Evolutionary conservation across 148 eudicot species (phyloP), one percentile per base, ranked within the genome.

Genomic region (Camellia lanceoleosa): DNA sequence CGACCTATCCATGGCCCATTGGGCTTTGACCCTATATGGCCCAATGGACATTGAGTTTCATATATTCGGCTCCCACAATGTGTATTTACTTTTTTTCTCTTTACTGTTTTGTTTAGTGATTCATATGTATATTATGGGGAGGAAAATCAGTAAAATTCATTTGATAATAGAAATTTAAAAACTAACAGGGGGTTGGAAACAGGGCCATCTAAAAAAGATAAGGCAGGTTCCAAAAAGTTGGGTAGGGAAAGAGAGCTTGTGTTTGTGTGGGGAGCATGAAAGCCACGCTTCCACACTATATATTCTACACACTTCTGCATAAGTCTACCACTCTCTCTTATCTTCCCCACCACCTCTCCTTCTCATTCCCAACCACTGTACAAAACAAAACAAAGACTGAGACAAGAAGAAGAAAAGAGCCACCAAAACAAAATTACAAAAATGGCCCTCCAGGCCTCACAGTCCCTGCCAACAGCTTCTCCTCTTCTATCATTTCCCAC

Each of bases 191-290:
- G 62, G 14, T 74, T 74, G 64, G 30, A 58, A 60, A 56, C 8
- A n/a, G 67, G 67, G 61, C 71, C 62, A n/a, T 56, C 54, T 19
- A 20, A 68, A 68, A 30, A 80, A 78, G 82, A 83, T 80, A 83
- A 78, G 83, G 75, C 79, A 78, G 49, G 5, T 67, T 59, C 7
- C 62, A 54, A 82, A 77, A 68, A 83, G 46, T 80, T 59, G 46
- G 38, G 47, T 7, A 23, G 58, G 10, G 44, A 19, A 8, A 61
- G 69, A 30, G 82, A 43, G 51, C 77, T 63, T 30, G 38, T 30
- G 38, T 30, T 30, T 83, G 69, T 82, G 87, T 87, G 90, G 88
- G 90, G 82, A 80, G 85, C 69, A 84, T 80, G 88, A 51, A 72
- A 71, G 81, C 89, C 91, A 88, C 91, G 85, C 88, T 81, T 85